Evolutionary conservation across 1,284 basidiomycete species (phyloP).

Genomic region (Ustilago nuda): DNA sequence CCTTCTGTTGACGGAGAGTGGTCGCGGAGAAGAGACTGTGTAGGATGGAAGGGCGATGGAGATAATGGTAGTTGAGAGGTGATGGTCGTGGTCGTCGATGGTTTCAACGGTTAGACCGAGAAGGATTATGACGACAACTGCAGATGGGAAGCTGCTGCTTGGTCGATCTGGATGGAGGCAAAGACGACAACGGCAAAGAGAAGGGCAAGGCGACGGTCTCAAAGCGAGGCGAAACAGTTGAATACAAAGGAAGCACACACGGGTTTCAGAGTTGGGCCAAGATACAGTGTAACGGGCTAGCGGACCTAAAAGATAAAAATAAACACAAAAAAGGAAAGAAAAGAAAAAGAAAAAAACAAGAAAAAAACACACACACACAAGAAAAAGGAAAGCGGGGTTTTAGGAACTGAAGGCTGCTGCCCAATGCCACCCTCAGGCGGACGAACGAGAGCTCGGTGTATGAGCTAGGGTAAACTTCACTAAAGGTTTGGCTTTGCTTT

Average conservation of each 20-base stretch:
- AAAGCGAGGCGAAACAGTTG: neutral
- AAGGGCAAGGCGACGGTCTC: constrained; percentile 3
- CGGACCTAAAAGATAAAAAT: neutral
- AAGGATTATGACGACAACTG: neutral
- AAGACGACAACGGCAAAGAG: neutral
- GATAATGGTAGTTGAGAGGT: neutral
- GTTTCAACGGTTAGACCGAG: neutral
- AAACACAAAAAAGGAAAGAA: no score
- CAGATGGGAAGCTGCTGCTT: neutral
- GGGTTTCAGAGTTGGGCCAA: neutral
- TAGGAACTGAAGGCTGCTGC: neutral
- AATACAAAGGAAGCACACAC: neutral
- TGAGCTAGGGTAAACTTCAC: neutral
- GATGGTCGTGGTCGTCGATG: neutral
- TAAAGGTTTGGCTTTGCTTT: neutral
- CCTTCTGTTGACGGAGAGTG: no score
- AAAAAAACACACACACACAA: neutral
- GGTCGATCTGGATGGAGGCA: constrained; percentile 1
- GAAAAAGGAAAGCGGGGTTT: neutral
- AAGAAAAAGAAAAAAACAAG: neutral
- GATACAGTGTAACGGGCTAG: neutral
- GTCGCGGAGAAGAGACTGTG: no score
- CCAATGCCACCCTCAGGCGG: neutral
- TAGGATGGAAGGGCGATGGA: neutral
- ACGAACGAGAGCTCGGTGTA: no score